Evolutionary conservation across 768 basidiomycete species (phyloP).

Genomic region (Pleurotus ostreatus): DNA sequence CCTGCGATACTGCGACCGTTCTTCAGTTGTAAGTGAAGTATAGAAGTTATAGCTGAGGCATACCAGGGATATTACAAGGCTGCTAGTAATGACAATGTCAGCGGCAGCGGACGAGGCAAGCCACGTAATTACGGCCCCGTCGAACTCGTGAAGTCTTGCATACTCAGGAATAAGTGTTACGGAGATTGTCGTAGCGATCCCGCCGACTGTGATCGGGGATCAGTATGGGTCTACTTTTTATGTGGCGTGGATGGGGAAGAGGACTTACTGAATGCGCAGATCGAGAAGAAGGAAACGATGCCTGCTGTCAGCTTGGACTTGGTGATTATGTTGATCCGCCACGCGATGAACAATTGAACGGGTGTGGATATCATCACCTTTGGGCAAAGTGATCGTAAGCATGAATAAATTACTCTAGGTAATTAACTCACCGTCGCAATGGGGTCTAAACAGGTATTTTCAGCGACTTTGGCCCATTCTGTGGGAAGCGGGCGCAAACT

Average conservation of each 20-base stretch:
- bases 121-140: not conserved
- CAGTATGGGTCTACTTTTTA: not conserved
- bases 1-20: not conserved
- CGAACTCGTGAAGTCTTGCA: not conserved
- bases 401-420: not conserved
- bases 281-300: not conserved
- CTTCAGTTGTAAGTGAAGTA: not conserved
- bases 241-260: not conserved
- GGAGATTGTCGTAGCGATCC: not conserved
- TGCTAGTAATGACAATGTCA: not conserved
- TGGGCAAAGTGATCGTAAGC: not conserved
- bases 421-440: not conserved
- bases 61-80: not conserved
- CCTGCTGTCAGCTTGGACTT: not conserved
- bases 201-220: not conserved
- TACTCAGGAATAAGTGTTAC: not conserved
- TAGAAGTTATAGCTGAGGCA: not conserved
- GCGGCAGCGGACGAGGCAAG: not conserved
- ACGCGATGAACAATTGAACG: conserved; percentile 5
- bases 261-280: conserved; percentile 4
- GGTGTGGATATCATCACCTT: conserved; percentile 9
- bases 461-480: not conserved
- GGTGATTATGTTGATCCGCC: conserved; percentile 8
- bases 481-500: not conserved
- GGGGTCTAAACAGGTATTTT: not conserved